Evolutionary conservation across 257 asterid species (phyloP).

Genomic region (Solanum lycopersicoides): DNA sequence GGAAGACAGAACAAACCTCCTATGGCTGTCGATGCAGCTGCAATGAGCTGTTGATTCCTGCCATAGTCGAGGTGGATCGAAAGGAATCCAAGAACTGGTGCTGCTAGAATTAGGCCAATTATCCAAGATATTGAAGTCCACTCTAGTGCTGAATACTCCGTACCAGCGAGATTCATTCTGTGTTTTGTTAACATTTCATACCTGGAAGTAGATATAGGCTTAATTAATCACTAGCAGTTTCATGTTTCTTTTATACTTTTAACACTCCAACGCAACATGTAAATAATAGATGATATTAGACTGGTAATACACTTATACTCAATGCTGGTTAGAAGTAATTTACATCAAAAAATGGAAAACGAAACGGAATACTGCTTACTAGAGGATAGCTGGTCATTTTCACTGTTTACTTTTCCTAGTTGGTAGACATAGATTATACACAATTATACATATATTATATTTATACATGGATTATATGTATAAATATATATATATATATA

Average conservation of each 20-base stretch:
- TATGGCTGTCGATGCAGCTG: constrained; percentile 59
- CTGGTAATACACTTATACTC: not conserved
- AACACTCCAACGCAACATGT: not conserved
- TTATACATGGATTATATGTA: not conserved
- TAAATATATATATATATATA: no score
- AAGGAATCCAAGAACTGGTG: constrained; percentile 50
- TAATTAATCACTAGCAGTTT: not conserved
- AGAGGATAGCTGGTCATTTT: not conserved
- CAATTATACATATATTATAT: not conserved
- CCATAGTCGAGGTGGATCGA: constrained; percentile 65
- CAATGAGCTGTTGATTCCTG: constrained; percentile 47
- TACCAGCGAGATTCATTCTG: constrained; percentile 33
- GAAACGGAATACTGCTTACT: not conserved
- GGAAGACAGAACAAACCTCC: constrained; percentile 95
- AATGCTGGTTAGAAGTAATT: not conserved
- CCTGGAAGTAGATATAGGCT: constrained; percentile 20
- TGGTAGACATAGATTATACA: not conserved
- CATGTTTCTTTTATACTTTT: not conserved
- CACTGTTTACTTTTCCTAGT: not conserved
- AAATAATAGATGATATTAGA: not conserved
- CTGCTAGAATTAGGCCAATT: constrained; percentile 57
- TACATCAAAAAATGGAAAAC: not conserved
- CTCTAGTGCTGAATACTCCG: constrained; percentile 46
- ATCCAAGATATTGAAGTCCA: constrained; percentile 87
- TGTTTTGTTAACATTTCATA: constrained; percentile 43